Evolutionary conservation across 352 stramenopile species (phyloP).

Genomic region (Phytophthora litchii): DNA sequence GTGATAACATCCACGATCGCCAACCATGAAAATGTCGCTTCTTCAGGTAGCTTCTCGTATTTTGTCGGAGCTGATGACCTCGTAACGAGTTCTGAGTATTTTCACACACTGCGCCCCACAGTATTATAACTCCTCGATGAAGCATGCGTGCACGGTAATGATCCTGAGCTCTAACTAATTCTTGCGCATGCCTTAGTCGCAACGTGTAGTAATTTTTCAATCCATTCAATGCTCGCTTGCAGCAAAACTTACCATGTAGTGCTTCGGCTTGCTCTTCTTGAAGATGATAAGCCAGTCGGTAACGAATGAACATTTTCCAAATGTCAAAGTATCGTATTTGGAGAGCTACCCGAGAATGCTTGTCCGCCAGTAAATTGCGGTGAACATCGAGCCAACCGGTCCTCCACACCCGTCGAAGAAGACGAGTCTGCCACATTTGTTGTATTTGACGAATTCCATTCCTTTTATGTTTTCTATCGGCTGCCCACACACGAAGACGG

Average conservation of each 20-base stretch:
- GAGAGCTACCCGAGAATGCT: conserved; percentile 1
- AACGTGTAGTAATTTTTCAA: conserved; percentile 26
- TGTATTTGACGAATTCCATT: conserved; percentile 10
- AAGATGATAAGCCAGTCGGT: not conserved
- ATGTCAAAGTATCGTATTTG: conserved; percentile 10
- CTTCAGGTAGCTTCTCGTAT: conserved; percentile 25
- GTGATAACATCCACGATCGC: conserved; percentile 10
- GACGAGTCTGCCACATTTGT: conserved; percentile 14
- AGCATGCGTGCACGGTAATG: conserved; percentile 27
- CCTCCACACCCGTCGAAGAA: conserved; percentile 23
- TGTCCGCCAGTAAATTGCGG: conserved; percentile 8
- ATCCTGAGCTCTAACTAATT: conserved; percentile 11
- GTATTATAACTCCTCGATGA: conserved; percentile 21
- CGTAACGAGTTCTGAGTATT: conserved; percentile 26
- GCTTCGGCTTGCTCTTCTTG: conserved; percentile 13
- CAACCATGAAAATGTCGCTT: conserved; percentile 32
- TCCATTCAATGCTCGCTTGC: conserved; percentile 4
- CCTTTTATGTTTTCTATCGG: conserved; percentile 13
- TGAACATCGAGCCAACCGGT: conserved; percentile 25
- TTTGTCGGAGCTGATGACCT: conserved; percentile 29
- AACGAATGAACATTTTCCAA: conserved; percentile 20
- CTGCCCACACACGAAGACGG: conserved; percentile 7
- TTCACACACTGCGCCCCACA: conserved; percentile 32
- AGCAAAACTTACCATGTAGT: conserved; percentile 18
- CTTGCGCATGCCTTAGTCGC: not conserved